phyloP scores from a whole-genome alignment of 179 eudicot genomes.

The Spinacia oleracea region DNA sequence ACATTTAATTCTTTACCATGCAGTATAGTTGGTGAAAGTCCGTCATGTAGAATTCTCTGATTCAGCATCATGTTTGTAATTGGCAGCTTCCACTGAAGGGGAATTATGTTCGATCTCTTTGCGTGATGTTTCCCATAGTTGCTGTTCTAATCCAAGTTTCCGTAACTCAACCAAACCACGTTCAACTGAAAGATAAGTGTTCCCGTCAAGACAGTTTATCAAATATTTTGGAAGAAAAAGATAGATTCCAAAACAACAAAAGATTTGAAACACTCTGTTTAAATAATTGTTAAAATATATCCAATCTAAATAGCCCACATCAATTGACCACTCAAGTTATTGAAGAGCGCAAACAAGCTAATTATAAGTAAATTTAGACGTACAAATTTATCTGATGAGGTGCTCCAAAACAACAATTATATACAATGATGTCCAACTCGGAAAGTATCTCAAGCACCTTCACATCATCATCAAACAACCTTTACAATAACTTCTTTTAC shows the following conservation, averaged over 20 bases:
- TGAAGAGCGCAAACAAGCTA: background rate
- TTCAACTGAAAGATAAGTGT: constrained; percentile 52
- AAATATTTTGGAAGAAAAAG: background rate
- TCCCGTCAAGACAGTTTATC: background rate
- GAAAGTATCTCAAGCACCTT: background rate
- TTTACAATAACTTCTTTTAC: background rate
- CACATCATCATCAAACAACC: background rate
- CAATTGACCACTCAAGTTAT: background rate
- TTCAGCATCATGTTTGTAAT: constrained; percentile 41
- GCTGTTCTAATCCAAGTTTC: constrained; percentile 80
- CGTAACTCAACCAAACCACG: constrained; percentile 76
- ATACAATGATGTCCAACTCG: background rate
- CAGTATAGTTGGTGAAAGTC: background rate
- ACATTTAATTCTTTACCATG: constrained; percentile 11
- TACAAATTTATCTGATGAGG: background rate
- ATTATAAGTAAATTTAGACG: background rate
- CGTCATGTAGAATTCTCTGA: constrained; percentile 52
- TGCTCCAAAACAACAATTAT: background rate
- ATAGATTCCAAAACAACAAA: background rate
- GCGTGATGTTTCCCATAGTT: constrained; percentile 89
- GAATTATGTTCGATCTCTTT: constrained; percentile 63
- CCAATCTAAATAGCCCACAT: background rate
- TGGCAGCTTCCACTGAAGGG: constrained; percentile 25
- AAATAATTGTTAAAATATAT: background rate
- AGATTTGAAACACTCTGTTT: background rate